Conservation (phyloP, 176 grass and related monocot species). For the Aegilops tauschii region DNA sequence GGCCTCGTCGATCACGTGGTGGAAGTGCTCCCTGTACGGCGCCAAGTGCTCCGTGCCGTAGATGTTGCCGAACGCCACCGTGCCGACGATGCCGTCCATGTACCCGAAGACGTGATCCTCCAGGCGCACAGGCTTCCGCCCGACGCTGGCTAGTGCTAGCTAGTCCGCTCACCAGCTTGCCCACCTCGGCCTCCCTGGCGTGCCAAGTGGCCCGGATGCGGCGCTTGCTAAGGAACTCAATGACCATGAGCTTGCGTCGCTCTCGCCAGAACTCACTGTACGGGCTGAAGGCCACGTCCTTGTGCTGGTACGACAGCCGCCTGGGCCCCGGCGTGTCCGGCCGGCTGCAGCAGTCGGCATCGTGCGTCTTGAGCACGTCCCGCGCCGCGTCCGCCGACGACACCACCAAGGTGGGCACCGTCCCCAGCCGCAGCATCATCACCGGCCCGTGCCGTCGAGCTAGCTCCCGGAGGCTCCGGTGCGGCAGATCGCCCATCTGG, state of each 20-base stretch:
- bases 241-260: slow-evolving; percentile 40
- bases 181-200: background rate
- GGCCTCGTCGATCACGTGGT: background rate
- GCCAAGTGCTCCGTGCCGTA: slow-evolving; percentile 6
- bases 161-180: background rate
- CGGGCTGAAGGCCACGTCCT: slow-evolving; percentile 38
- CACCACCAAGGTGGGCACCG: background rate
- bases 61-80: slow-evolving; percentile 1
- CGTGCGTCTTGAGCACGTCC: no score
- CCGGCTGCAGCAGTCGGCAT: no score
- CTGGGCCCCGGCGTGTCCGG: no score
- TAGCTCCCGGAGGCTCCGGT: slow-evolving; percentile 33
- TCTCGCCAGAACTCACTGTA: slow-evolving; percentile 45
- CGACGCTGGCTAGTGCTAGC: background rate
- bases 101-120: background rate
- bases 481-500: slow-evolving; percentile 42
- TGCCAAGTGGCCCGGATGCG: slow-evolving; percentile 34
- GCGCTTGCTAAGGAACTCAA: slow-evolving; percentile 46
- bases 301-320: background rate
- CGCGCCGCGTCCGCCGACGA: no score
- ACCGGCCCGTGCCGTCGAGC: background rate
- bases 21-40: background rate
- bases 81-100: slow-evolving; percentile 26
- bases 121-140: background rate
- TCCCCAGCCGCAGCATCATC: slow-evolving; percentile 48